phyloP scores from a whole-genome alignment of 441 rosid species.

The Aleurites moluccanus region DNA sequence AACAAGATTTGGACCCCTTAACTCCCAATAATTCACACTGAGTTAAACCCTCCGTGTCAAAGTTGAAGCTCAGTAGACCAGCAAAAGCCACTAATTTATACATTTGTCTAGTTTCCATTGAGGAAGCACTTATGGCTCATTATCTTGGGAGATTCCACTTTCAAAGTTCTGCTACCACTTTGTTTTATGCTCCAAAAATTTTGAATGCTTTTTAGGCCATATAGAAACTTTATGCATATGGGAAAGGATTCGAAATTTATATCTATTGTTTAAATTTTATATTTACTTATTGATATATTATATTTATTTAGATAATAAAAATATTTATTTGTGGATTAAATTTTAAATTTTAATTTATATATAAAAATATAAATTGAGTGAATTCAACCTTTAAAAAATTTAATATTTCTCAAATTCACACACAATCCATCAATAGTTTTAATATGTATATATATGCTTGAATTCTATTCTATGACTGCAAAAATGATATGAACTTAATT shows the following conservation, averaged over 20 bases:
- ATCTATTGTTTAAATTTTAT: too few relatives aligned
- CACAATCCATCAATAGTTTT: too few relatives aligned
- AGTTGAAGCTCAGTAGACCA: constrained; percentile 1
- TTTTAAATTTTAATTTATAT: too few relatives aligned
- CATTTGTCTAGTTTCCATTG: constrained; percentile 9
- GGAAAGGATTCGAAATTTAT: too few relatives aligned
- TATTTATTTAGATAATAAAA: too few relatives aligned
- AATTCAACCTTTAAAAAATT: too few relatives aligned
- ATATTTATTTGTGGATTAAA: too few relatives aligned
- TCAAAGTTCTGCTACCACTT: not conserved
- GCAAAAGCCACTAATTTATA: not conserved
- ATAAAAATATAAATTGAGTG: too few relatives aligned
- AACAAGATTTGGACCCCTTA: not conserved
- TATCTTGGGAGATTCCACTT: not conserved
- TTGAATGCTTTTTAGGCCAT: not conserved
- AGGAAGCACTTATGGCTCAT: constrained; percentile 7
- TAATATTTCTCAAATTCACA: too few relatives aligned
- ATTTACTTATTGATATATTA: too few relatives aligned
- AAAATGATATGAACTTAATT: too few relatives aligned
- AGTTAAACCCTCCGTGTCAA: not conserved
- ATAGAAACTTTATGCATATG: too few relatives aligned
- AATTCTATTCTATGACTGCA: not conserved
- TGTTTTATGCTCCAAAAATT: not conserved
- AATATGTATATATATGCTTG: not conserved
- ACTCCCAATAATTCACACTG: not conserved